phyloP scores from a whole-genome alignment of 176 grass and related monocot genomes.

The Echinochloa phyllopogon region DNA sequence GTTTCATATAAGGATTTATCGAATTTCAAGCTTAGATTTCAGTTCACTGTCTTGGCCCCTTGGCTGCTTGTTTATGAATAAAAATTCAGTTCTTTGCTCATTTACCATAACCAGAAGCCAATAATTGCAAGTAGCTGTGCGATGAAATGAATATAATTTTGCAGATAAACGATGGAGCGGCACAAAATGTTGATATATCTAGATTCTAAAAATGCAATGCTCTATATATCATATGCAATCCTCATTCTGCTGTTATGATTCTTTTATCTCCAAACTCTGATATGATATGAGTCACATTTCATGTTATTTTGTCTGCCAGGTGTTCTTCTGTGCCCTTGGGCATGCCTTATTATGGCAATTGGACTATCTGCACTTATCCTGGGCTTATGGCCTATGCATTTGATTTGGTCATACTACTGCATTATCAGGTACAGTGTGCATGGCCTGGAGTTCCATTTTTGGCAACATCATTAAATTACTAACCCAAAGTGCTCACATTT shows the following conservation, averaged over 20 bases:
- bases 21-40: background rate
- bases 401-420: constrained; percentile 92
- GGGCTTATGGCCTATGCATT: constrained; percentile 91
- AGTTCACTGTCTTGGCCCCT: background rate
- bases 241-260: constrained; percentile 15
- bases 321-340: constrained; percentile 74
- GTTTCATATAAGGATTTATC: background rate
- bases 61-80: background rate
- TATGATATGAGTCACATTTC: background rate
- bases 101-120: background rate
- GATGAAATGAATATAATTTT: background rate
- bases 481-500: constrained; percentile 40
- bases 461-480: constrained; percentile 20
- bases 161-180: background rate
- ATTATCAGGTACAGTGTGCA: constrained; percentile 67
- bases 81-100: background rate
- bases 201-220: background rate
- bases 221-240: background rate
- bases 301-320: constrained; percentile 52
- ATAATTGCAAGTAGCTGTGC: no score
- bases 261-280: constrained; percentile 2
- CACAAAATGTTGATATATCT: background rate
- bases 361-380: constrained; percentile 90
- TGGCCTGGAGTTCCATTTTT: constrained; percentile 27
- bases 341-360: constrained; percentile 83